phyloP scores from a whole-genome alignment of 2,329 filamentous ascomycete genomes.

The Verticillium isaacii region DNA sequence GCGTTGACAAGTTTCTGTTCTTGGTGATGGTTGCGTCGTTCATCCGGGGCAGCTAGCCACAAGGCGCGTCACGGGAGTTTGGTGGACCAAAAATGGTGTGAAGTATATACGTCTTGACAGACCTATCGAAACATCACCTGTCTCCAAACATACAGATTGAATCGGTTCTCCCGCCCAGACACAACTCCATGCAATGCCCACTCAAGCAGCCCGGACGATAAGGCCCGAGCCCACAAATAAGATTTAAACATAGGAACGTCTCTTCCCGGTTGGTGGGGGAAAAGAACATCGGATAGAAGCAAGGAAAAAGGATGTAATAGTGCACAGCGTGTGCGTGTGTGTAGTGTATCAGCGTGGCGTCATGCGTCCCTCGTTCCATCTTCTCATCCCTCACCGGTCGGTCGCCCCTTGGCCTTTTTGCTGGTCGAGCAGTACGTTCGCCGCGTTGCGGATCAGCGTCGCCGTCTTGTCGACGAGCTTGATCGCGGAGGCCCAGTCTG shows the following conservation, averaged over 20 bases:
- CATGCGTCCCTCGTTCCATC: neutral
- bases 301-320: neutral
- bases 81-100: neutral
- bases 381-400: neutral
- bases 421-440: slow-evolving; percentile 21
- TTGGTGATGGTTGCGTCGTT: too few species aligned
- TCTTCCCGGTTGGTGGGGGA: neutral
- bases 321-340: neutral
- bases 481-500: slow-evolving; percentile 66
- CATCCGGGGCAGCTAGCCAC: too few species aligned
- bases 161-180: neutral
- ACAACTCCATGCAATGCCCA: neutral
- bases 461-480: slow-evolving; percentile 68
- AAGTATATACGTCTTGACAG: neutral
- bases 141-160: neutral
- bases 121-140: neutral
- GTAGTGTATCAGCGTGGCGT: neutral
- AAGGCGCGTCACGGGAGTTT: too few species aligned
- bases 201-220: neutral
- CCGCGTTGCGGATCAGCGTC: slow-evolving; percentile 59
- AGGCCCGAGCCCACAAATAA: neutral
- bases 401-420: neutral
- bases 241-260: neutral
- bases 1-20: neutral
- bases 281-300: neutral